A percentile compares a stretch with the other conserved stretches of the same genome.
These are phyloP conservation scores for Phoenix roebelenii DNA, from an alignment of 176 grass and related monocot genomes.

Conservation along the genomic window DNA sequence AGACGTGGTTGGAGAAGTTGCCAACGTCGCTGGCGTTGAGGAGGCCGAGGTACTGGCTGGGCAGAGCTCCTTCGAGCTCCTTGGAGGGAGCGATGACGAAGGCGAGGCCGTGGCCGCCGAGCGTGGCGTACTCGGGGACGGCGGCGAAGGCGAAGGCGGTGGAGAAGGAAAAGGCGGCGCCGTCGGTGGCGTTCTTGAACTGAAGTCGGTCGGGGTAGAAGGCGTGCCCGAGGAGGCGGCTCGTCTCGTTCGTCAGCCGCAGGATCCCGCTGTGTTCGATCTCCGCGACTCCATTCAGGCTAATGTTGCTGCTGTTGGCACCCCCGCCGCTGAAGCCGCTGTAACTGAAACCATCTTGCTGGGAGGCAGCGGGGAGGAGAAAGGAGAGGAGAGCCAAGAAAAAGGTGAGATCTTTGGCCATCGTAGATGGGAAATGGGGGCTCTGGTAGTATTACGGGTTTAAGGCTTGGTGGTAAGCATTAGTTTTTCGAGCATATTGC, in stretches of 20 bases:
- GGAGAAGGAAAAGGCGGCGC: constrained; percentile 63
- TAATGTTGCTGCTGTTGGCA: constrained; percentile 21
- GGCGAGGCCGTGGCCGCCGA: constrained; percentile 69
- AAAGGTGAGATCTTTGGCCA: too few relatives aligned
- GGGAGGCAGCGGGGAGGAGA: not conserved
- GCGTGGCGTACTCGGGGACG: constrained; percentile 42
- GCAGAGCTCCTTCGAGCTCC: constrained; percentile 38
- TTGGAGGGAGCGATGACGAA: constrained; percentile 45
- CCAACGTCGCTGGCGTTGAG: constrained; percentile 46
- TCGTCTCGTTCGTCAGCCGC: constrained; percentile 47
- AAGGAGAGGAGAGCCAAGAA: not conserved
- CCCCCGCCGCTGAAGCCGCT: constrained; percentile 34
- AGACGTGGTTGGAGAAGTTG: constrained; percentile 65
- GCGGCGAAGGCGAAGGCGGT: constrained; percentile 71
- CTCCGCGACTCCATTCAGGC: constrained; percentile 48
- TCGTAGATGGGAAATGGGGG: too few relatives aligned
- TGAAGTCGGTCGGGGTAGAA: constrained; percentile 45
- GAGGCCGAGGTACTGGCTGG: constrained; percentile 60
- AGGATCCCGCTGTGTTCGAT: constrained; percentile 45
- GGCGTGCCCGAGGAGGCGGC: constrained; percentile 53
- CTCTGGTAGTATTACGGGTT: too few relatives aligned
- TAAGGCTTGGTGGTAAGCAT: too few relatives aligned
- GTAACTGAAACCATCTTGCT: constrained; percentile 44
- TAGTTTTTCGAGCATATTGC: too few relatives aligned
- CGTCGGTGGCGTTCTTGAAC: constrained; percentile 23